Base-by-base conservation (phyloP, 2,329 filamentous ascomycete genomes). In the Monosporascus sp. region DNA sequence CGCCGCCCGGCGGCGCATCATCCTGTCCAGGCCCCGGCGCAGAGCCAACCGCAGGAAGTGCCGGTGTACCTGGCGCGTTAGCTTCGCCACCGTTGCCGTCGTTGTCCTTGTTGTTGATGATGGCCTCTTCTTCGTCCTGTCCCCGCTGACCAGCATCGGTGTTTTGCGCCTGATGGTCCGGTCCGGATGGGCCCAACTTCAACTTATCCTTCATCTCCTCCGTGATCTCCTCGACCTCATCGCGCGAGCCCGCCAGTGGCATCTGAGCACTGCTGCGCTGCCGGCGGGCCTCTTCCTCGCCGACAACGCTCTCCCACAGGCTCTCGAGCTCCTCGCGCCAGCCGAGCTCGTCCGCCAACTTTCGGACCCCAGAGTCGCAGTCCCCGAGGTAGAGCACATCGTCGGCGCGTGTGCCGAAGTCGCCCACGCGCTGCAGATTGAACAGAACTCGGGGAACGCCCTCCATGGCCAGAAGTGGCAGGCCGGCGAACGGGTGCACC, bases 401-500 rank as follows among this genome's bases (percentile, higher is more conserved):
- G 65, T 99, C 92, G 0, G 86, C 67, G 25, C 90, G 76, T 7
- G 79, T 79, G 1, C 94, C 94, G 37, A 99, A 68, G 20, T 82
- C 82, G 0, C 94, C 93, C 0, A 96, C 94, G 37, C 75, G 75
- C 69, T 97, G 89, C 72, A 87, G 80, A 68, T 99, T 99, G 70
- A 99, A 89, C 20, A 99, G 77, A 2, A 99, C 74, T 9, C 94
- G 81, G 1, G 93, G 94, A 3, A 81, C 81, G 1, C 75, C 77
- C 1, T 85, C 77, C 3, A 68, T 64, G 22, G 84, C 85, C 60
- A 87, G 74, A 15, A 79, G 73, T 0, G 93, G 92, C 49, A 97
- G 74, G 47, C 84, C 84, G 1, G 93, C 90, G 68, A 99, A 99
- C 0, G 94, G 94, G 57, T 92, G 89, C 2, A 97, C 93, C 0